These are phyloP conservation scores for Irpex lacteus DNA, from an alignment of 1,284 basidiomycete species.

Conservation along the genomic window DNA sequence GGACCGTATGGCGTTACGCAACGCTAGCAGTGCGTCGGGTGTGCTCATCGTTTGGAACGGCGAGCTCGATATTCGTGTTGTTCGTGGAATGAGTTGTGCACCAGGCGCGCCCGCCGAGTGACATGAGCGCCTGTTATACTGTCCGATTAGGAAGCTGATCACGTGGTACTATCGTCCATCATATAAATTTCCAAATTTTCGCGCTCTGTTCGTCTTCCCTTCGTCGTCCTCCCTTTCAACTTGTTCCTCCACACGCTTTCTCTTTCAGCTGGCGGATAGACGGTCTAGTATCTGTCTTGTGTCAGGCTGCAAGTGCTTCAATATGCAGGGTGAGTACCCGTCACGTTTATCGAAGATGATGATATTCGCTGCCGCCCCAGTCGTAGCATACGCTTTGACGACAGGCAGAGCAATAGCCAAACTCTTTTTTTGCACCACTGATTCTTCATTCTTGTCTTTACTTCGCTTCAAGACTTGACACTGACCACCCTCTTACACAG, in stretches of 20 bases:
- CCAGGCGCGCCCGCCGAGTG: background rate
- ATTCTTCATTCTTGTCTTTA: background rate
- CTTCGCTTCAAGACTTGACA: background rate
- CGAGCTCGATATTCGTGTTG: background rate
- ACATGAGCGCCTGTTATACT: background rate
- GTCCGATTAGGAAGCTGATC: background rate
- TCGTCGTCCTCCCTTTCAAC: background rate
- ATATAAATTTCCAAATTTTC: slow-evolving; percentile 11
- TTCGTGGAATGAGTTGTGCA: background rate
- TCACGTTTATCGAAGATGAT: slow-evolving; percentile 20
- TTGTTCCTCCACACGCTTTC: background rate
- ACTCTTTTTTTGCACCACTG: slow-evolving; percentile 11
- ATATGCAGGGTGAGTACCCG: slow-evolving; percentile 11
- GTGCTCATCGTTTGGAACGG: slow-evolving; percentile 17
- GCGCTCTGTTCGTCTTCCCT: background rate
- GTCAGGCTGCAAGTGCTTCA: background rate
- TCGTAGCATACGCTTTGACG: slow-evolving; percentile 32
- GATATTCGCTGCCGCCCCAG: slow-evolving; percentile 34
- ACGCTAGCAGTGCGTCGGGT: slow-evolving; percentile 50
- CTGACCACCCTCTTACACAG: background rate
- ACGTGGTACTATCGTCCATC: slow-evolving; percentile 1
- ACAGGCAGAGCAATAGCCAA: slow-evolving; percentile 35
- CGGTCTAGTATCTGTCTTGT: no score
- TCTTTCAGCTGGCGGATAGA: background rate
- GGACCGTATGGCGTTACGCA: slow-evolving; percentile 57